Evolutionary conservation across 108 stramenopile species (phyloP), one percentile per base, ranked within the genome.

Genomic region (Fistulifera pelliculosa): DNA sequence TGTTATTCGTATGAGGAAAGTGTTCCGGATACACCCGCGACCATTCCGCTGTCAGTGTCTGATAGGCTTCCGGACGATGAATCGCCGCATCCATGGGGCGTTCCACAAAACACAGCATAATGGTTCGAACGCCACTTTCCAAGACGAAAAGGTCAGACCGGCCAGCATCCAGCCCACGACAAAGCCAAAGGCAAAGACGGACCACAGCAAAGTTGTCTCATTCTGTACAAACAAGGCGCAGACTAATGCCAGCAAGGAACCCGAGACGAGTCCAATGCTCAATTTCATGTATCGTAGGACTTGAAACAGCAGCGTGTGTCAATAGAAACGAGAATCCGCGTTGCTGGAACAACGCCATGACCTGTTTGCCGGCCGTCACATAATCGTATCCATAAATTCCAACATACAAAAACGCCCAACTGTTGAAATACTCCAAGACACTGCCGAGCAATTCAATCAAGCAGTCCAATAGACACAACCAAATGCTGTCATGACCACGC

Each of bases 341-440:
- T 22, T 61, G 48, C 53, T 62, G 51, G 49, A 93, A 93, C 22
- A 93, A 69, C 19, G 38, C 54, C 18, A 81, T 66, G 38, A 83
- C 86, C 22, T 75, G 71, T 39, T 62, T 43, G 12, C 87, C 88
- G n/a, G 85, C 82, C 39, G 76, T 70, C 22, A 85, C 49, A 60
- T 82, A 94, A 22, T 48, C 49, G 54, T 77, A 81, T 25, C 83
- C 87, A 61, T 93, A 86, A 28, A 86, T 41, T 47, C 83, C 93
- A 10, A 88, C 84, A 48, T 87, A 88, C 23, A 83, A 68, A 66
- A 82, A 90, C 0, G 88, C 89, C 77, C 78, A 85, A 51, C 73
- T 76, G 63, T 81, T 81, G 56, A 83, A 75, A 54, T 85, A 85
- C 49, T 91, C 85, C 5, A 87, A 48, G 14, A 78, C 69, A 22